Evolutionary conservation across 306 rosid genomes (phyloP).

Genomic region (Dryas drummondii): DNA sequence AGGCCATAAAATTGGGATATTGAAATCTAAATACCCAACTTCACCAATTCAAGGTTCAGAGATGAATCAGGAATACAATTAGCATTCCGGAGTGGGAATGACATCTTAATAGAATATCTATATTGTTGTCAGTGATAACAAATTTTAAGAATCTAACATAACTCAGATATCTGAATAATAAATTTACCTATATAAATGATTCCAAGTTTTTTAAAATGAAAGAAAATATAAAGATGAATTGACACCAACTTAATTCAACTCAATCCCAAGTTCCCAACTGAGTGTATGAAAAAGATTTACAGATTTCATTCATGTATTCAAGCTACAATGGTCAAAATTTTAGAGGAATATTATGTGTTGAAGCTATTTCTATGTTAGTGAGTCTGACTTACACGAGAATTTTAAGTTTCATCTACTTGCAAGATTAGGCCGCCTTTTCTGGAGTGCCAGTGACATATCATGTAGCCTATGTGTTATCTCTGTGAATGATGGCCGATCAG

Average conservation of each 20-base stretch:
- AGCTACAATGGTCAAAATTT: slow-evolving; percentile 2
- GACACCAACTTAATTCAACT: not conserved
- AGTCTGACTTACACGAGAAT: slow-evolving; percentile 30
- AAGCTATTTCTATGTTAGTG: slow-evolving; percentile 23
- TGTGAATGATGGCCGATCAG: slow-evolving; percentile 70
- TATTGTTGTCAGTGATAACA: too few relatives aligned
- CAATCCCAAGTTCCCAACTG: not conserved
- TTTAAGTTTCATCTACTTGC: slow-evolving; percentile 29
- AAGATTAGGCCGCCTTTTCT: slow-evolving; percentile 44
- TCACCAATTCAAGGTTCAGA: too few relatives aligned
- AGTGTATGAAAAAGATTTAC: not conserved
- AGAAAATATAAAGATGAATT: too few relatives aligned
- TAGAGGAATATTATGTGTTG: not conserved
- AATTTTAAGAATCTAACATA: not conserved
- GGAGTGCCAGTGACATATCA: slow-evolving; percentile 60
- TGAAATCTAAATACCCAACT: too few relatives aligned
- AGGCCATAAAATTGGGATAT: too few relatives aligned
- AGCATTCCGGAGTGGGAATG: too few relatives aligned
- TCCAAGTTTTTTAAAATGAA: not conserved
- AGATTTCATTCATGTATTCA: slow-evolving; percentile 5
- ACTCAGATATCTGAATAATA: too few relatives aligned
- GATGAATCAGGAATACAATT: too few relatives aligned
- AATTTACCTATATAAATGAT: not conserved
- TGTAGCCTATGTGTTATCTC: slow-evolving; percentile 70
- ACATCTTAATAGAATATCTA: too few relatives aligned